Evolutionary conservation across 2,329 filamentous ascomycete genomes (phyloP).

Genomic region (Nemania sp.): DNA sequence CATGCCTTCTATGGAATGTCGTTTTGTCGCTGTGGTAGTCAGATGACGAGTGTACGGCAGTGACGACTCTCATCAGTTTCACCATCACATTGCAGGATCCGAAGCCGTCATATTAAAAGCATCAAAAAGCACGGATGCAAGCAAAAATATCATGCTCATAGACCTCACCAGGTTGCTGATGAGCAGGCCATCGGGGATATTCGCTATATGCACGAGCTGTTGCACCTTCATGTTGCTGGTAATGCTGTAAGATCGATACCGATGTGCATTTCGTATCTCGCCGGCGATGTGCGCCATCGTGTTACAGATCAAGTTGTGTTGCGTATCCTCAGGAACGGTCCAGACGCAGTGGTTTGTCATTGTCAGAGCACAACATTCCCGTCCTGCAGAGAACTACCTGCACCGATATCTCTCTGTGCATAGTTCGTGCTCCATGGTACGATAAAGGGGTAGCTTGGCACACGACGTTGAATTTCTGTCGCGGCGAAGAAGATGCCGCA

Average conservation of each 20-base stretch:
- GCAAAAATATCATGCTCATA: neutral
- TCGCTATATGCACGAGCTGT: neutral
- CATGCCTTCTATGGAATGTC: slow-evolving; percentile 7
- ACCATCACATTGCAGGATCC: slow-evolving; percentile 14
- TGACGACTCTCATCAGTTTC: slow-evolving; percentile 11
- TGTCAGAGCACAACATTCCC: slow-evolving; percentile 10
- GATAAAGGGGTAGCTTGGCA: neutral
- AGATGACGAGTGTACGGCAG: slow-evolving; percentile 8
- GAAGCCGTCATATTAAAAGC: slow-evolving; percentile 9
- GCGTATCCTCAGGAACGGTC: slow-evolving; percentile 8
- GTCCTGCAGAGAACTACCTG: slow-evolving; percentile 21
- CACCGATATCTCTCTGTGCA: slow-evolving; percentile 27
- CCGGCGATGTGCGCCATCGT: neutral
- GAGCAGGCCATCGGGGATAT: neutral
- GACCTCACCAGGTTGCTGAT: neutral
- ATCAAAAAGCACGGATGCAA: slow-evolving; percentile 1
- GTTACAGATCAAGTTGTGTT: neutral
- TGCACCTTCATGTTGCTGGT: neutral
- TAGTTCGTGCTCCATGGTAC: slow-evolving; percentile 17
- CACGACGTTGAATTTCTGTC: slow-evolving; percentile 2
- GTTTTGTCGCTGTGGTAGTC: slow-evolving; percentile 12
- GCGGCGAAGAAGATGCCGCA: no score
- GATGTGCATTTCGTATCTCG: slow-evolving; percentile 7
- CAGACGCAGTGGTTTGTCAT: slow-evolving; percentile 15
- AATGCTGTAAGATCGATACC: slow-evolving; percentile 14